A percentile compares a stretch with the other conserved stretches of the same genome.
phyloP scores from a whole-genome alignment of 805 yeast genomes.

The Candida tibetensis region DNA sequence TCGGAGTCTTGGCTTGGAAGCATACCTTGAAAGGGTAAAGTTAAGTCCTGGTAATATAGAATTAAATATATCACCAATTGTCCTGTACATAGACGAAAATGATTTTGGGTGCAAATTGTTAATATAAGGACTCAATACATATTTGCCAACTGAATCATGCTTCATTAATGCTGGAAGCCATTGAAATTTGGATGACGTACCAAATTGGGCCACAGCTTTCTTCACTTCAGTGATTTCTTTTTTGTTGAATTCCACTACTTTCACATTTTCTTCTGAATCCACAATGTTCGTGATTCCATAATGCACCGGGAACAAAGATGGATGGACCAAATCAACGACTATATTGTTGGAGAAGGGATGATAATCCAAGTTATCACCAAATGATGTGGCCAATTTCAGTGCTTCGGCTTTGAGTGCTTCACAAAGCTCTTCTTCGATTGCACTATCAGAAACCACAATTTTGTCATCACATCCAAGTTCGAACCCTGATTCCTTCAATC shows the following conservation, averaged over 20 bases:
- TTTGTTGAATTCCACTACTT: slow-evolving; percentile 3
- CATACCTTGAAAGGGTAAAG: slow-evolving; percentile 21
- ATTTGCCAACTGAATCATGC: slow-evolving; percentile 7
- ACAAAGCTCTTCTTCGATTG: slow-evolving; percentile 2
- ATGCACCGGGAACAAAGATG: slow-evolving; percentile 18
- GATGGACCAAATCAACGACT: slow-evolving; percentile 20
- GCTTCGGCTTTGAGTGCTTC: background rate
- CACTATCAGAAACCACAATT: slow-evolving; percentile 8
- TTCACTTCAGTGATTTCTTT: slow-evolving; percentile 6
- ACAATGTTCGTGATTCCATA: slow-evolving; percentile 12
- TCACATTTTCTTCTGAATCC: background rate
- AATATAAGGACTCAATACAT: slow-evolving; percentile 32
- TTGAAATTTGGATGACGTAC: slow-evolving; percentile 11
- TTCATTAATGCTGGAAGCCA: slow-evolving; percentile 16
- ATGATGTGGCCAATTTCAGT: slow-evolving; percentile 3
- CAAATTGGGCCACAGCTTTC: background rate
- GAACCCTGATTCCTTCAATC: slow-evolving; percentile 7
- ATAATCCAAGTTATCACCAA: slow-evolving; percentile 8
- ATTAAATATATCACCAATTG: slow-evolving; percentile 31
- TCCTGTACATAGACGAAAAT: slow-evolving; percentile 22
- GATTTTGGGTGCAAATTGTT: slow-evolving; percentile 38
- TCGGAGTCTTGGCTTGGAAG: slow-evolving; percentile 16
- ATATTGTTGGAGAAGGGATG: slow-evolving; percentile 13
- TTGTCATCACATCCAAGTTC: slow-evolving; percentile 6
- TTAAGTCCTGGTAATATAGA: slow-evolving; percentile 31